phyloP scores from a whole-genome alignment of 108 stramenopile genomes.

The Phaeodactylum tricornutum region DNA sequence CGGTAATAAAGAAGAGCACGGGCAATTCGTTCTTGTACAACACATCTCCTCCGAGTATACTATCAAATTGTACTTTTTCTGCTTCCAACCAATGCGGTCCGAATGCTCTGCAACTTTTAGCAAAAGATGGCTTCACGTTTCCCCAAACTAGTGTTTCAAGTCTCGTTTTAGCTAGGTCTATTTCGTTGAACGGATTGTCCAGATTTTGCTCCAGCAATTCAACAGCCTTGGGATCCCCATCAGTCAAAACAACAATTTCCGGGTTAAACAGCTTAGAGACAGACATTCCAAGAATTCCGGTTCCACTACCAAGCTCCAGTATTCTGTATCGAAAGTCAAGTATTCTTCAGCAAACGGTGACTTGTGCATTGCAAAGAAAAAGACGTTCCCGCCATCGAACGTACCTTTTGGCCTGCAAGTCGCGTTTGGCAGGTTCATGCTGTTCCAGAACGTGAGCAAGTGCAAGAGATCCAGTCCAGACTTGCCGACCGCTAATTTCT shows the following conservation, averaged over 20 bases:
- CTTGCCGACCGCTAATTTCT: constrained; percentile 13
- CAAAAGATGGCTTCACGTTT: not conserved
- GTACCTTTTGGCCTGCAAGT: not conserved
- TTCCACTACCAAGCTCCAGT: constrained; percentile 15
- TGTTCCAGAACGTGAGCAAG: constrained; percentile 3
- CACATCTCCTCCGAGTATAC: constrained; percentile 16
- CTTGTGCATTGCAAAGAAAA: not conserved
- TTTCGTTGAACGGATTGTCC: constrained; percentile 3
- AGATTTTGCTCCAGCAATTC: constrained; percentile 13
- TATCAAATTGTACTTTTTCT: constrained; percentile 11
- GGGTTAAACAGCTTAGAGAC: not conserved
- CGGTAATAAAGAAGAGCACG: constrained; percentile 9
- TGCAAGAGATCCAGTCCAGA: constrained; percentile 10
- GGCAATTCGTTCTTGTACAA: constrained; percentile 15
- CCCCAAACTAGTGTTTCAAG: constrained; percentile 7
- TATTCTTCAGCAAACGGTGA: not conserved
- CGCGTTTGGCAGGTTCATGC: not conserved
- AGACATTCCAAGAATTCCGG: constrained; percentile 9
- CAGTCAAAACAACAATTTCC: constrained; percentile 8
- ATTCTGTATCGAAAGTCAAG: constrained; percentile 3
- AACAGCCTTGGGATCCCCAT: constrained; percentile 12
- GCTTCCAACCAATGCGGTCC: not conserved
- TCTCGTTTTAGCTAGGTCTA: not conserved
- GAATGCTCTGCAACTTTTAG: not conserved
- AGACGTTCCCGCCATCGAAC: not conserved